Evolutionary conservation across 2,329 filamentous ascomycete genomes (phyloP).

Genomic region (Helotiales sp.): DNA sequence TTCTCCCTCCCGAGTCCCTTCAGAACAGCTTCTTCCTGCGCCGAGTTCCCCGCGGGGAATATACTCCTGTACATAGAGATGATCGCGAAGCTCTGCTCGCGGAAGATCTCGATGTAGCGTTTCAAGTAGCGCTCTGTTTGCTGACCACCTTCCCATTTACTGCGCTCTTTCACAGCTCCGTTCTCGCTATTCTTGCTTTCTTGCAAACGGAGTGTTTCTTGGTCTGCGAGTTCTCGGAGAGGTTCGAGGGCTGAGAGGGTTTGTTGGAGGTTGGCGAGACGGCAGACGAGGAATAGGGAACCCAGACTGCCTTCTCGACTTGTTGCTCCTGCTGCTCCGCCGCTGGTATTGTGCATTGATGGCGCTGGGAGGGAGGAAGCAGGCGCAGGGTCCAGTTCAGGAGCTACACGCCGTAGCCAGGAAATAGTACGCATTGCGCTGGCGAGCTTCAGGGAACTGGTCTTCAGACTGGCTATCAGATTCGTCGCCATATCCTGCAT

Average conservation of each 20-base stretch:
- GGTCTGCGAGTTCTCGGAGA: constrained; percentile 85
- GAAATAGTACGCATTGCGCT: constrained; percentile 88
- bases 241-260: constrained; percentile 86
- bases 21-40: constrained; percentile 28
- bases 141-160: constrained; percentile 71
- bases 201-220: constrained; percentile 65
- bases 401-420: constrained; percentile 85
- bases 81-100: constrained; percentile 95
- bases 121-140: constrained; percentile 95
- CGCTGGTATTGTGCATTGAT: constrained; percentile 25
- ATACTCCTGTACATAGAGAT: constrained; percentile 94
- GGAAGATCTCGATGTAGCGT: constrained; percentile 94
- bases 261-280: constrained; percentile 76
- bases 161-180: constrained; percentile 33
- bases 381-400: constrained; percentile 67
- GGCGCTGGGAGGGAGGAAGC: constrained; percentile 10
- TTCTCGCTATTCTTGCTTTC: constrained; percentile 3
- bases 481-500: constrained; percentile 90
- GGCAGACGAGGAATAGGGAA: constrained; percentile 84
- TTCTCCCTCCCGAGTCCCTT: constrained; percentile 26
- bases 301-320: constrained; percentile 72
- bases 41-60: constrained; percentile 60
- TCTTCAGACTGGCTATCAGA: constrained; percentile 77
- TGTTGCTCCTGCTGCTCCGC: constrained; percentile 45
- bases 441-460: constrained; percentile 82